phyloP scores from a whole-genome alignment of 1,139 yeast species.

The Hansenula sp. region DNA sequence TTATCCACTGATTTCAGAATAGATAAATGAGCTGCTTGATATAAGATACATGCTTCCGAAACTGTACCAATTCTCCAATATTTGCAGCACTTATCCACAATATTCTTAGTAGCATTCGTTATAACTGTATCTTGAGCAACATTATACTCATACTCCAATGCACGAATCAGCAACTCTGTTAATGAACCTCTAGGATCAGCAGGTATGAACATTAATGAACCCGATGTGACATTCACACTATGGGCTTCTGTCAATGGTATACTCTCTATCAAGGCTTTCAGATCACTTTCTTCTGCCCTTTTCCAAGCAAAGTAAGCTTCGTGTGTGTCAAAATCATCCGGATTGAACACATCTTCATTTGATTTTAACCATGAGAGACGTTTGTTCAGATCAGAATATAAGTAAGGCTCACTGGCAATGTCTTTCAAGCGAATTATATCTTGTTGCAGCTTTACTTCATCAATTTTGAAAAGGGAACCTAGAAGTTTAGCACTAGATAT shows the following conservation, averaged over 20 bases:
- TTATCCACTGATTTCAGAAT: constrained; percentile 29
- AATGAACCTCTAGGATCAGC: constrained; percentile 31
- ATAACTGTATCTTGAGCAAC: constrained; percentile 23
- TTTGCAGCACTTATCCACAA: constrained; percentile 42
- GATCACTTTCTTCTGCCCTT: constrained; percentile 33
- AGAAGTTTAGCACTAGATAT: constrained; percentile 41
- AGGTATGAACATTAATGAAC: constrained; percentile 41
- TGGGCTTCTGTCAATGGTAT: constrained; percentile 22
- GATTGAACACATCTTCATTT: constrained; percentile 36
- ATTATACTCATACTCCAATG: constrained; percentile 28
- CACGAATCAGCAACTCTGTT: constrained; percentile 26
- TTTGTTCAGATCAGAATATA: constrained; percentile 42
- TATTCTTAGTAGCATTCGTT: constrained; percentile 33
- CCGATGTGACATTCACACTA: constrained; percentile 28
- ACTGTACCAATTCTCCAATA: constrained; percentile 60
- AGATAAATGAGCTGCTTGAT: constrained; percentile 48
- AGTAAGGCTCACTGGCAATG: constrained; percentile 37
- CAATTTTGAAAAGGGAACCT: constrained; percentile 37
- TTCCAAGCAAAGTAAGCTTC: constrained; percentile 52
- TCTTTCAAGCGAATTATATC: constrained; percentile 42
- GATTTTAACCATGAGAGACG: constrained; percentile 27
- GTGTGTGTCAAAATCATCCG: constrained; percentile 37
- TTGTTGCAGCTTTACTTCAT: constrained; percentile 40
- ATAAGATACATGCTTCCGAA: constrained; percentile 47
- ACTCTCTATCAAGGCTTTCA: constrained; percentile 33